Evolutionary conservation across 805 yeast species (phyloP).

Genomic region (Blastobotrys mokoenaii): DNA sequence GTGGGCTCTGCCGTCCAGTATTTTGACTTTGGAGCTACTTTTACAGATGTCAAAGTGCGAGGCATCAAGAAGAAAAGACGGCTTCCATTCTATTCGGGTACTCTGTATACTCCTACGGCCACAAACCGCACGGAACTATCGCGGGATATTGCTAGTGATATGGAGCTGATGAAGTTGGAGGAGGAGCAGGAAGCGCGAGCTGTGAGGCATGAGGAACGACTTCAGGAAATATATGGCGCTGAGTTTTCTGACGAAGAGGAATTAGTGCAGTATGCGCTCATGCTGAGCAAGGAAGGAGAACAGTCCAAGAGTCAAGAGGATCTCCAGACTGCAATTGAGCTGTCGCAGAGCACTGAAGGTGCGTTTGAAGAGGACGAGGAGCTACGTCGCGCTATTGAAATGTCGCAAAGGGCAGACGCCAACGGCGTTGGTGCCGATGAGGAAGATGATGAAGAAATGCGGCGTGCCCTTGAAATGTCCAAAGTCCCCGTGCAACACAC

Average conservation of each 20-base stretch:
- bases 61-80: conserved; percentile 17
- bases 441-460: conserved; percentile 4
- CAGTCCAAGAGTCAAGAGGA: conserved; percentile 7
- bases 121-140: conserved; percentile 12
- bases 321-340: conserved; percentile 8
- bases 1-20: conserved; percentile 23
- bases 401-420: conserved; percentile 6
- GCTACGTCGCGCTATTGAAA: conserved; percentile 10
- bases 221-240: conserved; percentile 6
- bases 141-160: conserved; percentile 19
- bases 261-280: conserved; percentile 25
- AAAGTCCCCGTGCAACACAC: background rate
- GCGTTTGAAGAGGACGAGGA: conserved; percentile 2
- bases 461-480: conserved; percentile 11
- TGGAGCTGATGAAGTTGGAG: conserved; percentile 19
- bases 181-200: conserved; percentile 13
- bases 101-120: conserved; percentile 1
- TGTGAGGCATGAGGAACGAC: conserved; percentile 10
- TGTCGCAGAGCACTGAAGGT: background rate
- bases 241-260: conserved; percentile 25
- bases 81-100: conserved; percentile 5
- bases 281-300: conserved; percentile 21
- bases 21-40: conserved; percentile 24
- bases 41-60: conserved; percentile 14
- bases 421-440: background rate